Percentiles rank a stretch among this genome's conserved stretches.
phyloP scores from a whole-genome alignment of 768 basidiomycete species.

The Lentinula detonsa region DNA sequence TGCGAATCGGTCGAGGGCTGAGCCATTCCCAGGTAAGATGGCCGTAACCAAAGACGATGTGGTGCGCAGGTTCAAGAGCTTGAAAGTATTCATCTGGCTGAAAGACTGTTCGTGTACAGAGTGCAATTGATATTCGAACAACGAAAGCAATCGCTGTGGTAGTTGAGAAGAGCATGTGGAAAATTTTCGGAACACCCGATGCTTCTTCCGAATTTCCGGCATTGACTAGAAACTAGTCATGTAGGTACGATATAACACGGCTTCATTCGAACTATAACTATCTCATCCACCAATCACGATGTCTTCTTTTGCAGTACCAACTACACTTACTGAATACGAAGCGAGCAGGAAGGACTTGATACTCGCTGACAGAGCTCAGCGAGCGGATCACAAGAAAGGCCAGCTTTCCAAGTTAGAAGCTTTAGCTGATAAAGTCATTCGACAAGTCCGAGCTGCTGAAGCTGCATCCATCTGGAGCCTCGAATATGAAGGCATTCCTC shows the following conservation, averaged over 20 bases:
- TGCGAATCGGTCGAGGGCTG: slow-evolving; percentile 61
- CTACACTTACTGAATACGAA: slow-evolving; percentile 8
- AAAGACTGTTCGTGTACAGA: slow-evolving; percentile 80
- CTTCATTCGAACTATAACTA: background rate
- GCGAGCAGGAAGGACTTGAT: slow-evolving; percentile 16
- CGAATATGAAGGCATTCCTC: slow-evolving; percentile 45
- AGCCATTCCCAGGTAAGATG: slow-evolving; percentile 97
- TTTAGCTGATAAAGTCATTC: slow-evolving; percentile 51
- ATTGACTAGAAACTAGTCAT: background rate
- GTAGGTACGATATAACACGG: no score
- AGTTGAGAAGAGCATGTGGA: background rate
- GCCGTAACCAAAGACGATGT: slow-evolving; percentile 86
- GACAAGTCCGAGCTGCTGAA: slow-evolving; percentile 50
- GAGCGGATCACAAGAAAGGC: slow-evolving; percentile 36
- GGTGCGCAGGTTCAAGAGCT: slow-evolving; percentile 87
- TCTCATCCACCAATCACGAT: background rate
- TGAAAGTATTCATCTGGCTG: slow-evolving; percentile 99
- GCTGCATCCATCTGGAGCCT: slow-evolving; percentile 52
- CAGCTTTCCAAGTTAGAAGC: slow-evolving; percentile 30
- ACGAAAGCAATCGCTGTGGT: slow-evolving; percentile 28
- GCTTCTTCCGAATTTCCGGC: background rate
- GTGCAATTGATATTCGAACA: slow-evolving; percentile 54
- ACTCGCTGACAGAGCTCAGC: slow-evolving; percentile 39
- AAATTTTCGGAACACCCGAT: background rate
- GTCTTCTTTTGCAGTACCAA: background rate